Evolutionary conservation across 805 yeast genomes (phyloP).

Genomic region (Vanderwaltozyma verrucispora): DNA sequence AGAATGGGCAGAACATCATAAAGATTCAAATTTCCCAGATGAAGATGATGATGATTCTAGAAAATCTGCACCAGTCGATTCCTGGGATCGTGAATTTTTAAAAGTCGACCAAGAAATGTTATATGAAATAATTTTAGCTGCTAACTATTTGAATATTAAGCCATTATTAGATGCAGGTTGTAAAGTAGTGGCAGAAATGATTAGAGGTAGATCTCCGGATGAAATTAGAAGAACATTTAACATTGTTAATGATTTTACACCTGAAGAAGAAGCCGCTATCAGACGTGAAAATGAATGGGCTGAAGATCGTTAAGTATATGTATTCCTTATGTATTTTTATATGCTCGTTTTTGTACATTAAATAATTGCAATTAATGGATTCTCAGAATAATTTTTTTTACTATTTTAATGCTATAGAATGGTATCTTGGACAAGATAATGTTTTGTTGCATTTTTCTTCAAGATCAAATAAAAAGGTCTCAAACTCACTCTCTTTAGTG

Average conservation of each 20-base stretch:
- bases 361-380: no score
- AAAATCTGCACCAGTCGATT: constrained; percentile 84
- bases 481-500: no score
- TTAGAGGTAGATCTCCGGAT: constrained; percentile 68
- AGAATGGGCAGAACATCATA: constrained; percentile 95
- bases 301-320: constrained; percentile 55
- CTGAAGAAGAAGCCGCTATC: constrained; percentile 82
- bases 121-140: constrained; percentile 72
- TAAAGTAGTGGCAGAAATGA: constrained; percentile 76
- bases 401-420: no score
- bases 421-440: no score
- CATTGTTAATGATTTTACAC: constrained; percentile 72
- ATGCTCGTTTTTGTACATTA: no score
- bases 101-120: constrained; percentile 90
- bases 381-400: no score
- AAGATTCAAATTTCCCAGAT: constrained; percentile 64
- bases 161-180: constrained; percentile 73
- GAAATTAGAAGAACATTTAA: constrained; percentile 73
- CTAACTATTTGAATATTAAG: constrained; percentile 65
- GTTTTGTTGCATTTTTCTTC: no score
- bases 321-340: neutral
- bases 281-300: constrained; percentile 89
- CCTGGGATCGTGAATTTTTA: constrained; percentile 91
- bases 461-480: no score
- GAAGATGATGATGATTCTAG: constrained; percentile 78